Base-by-base conservation (phyloP, 352 stramenopile genomes). In the Phytophthora cryptogea region DNA sequence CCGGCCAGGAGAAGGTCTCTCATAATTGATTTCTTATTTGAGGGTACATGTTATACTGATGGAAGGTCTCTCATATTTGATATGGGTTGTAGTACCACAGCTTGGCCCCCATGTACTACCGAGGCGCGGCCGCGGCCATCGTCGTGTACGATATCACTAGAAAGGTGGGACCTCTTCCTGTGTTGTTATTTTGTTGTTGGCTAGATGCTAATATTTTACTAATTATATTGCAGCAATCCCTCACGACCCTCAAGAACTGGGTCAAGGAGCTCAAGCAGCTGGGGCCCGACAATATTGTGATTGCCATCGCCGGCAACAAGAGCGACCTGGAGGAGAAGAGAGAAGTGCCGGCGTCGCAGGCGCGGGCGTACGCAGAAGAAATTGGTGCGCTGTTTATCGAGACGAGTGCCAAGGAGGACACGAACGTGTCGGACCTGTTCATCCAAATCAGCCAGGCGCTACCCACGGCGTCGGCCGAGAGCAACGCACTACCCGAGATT, bases 61-160 rank as follows among this genome's bases (percentile, higher is more conserved):
- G 20, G 20, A 23, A 23, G 20, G 20, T 23, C 20, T 23, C 20
- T 51, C 44, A n/a, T 37, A 30, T 50, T 33, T 37, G 30, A 40
- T 46, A 16, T 35, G 46, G 10, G n/a, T 5, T 50, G 44, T 11
- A 94, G 72, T 99, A 99, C 70, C 93, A 98, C 60, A 97, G 89
- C 44, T 72, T 99, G 36, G 96, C 97, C 27, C 97, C 97, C 16
- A 99, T 99, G 95, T 99, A 99, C 80, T 99, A 99, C 77, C 81
- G 97, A 52, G 95, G 95, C 62, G 97, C 97, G n/a, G 91, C 94
- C 5, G 96, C 94, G 8, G 97, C 97, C 7, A 97, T 99, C 66
- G 85, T 99, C 46, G 97, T 99, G 11, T 99, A 99, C 71, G 97
- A 99, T 86, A 98, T 99, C 68, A 99, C 96, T 23, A 86, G 90